Conservation (phyloP, 2,329 filamentous ascomycete genomes). For the Clarireedia paspali region DNA sequence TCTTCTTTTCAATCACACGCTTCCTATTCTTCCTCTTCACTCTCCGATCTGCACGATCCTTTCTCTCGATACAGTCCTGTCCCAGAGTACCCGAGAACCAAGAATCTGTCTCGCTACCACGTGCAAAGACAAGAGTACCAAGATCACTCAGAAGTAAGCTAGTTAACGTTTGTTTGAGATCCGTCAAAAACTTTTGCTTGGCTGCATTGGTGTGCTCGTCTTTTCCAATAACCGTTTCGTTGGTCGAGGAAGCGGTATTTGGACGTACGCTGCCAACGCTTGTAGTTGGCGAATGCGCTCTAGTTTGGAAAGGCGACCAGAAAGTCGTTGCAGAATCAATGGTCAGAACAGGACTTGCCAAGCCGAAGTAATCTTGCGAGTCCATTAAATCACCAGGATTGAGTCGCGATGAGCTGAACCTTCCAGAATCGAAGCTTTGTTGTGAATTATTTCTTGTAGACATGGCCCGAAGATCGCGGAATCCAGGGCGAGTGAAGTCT, state of each 20-base stretch:
- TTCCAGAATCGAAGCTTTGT: conserved; percentile 61
- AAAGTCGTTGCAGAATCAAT: conserved; percentile 74
- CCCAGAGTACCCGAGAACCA: conserved; percentile 68
- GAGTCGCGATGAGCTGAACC: conserved; percentile 51
- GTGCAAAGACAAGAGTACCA: conserved; percentile 72
- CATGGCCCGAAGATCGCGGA: conserved; percentile 49
- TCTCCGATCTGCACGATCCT: conserved; percentile 36
- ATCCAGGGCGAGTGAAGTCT: conserved; percentile 40
- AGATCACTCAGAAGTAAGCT: conserved; percentile 85
- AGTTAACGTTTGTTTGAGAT: conserved; percentile 71
- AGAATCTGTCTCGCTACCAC: conserved; percentile 83
- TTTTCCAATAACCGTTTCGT: conserved; percentile 55
- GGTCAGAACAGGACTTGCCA: conserved; percentile 59
- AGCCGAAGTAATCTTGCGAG: conserved; percentile 62
- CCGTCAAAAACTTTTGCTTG: conserved; percentile 69
- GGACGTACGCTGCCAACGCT: conserved; percentile 56
- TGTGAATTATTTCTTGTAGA: conserved; percentile 58
- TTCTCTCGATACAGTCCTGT: conserved; percentile 56
- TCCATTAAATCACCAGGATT: conserved; percentile 59
- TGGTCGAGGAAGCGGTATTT: conserved; percentile 59
- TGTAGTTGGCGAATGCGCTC: conserved; percentile 54
- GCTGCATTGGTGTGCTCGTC: conserved; percentile 51
- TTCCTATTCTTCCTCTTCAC: conserved; percentile 39
- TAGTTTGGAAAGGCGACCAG: conserved; percentile 77
- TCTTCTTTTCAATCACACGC: conserved; percentile 53